Conservation (phyloP, 305 asterid genomes). For the Solanum hybrid region DNA sequence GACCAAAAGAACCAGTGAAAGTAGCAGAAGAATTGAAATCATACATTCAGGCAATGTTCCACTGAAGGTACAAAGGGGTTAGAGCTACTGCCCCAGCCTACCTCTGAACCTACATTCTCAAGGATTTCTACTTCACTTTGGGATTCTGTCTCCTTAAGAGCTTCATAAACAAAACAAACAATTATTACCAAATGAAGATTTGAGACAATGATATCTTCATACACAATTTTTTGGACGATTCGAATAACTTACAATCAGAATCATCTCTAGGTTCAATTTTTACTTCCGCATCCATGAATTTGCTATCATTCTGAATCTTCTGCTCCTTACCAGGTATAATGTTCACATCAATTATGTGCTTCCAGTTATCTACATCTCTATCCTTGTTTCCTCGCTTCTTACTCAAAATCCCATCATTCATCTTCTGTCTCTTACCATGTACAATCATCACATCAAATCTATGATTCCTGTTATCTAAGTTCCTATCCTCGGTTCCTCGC, state of each 20-base stretch:
- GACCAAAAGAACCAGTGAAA: not conserved
- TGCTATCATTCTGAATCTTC: not conserved
- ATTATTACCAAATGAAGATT: not conserved
- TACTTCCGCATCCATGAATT: not conserved
- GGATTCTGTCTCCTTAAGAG: not conserved
- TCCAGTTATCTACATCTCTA: no score
- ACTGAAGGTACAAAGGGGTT: slow-evolving; percentile 12
- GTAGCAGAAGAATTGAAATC: not conserved
- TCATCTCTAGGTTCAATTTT: not conserved
- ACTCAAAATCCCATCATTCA: no score
- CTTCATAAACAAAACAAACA: not conserved
- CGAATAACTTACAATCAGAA: not conserved
- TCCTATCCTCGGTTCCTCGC: not conserved
- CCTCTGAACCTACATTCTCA: not conserved
- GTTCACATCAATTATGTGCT: no score
- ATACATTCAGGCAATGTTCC: slow-evolving; percentile 7
- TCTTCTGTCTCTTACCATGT: no score
- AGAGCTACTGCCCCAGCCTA: not conserved
- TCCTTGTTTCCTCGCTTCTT: no score
- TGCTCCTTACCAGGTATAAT: no score
- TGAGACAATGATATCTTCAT: not conserved
- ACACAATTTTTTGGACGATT: not conserved
- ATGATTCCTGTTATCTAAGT: not conserved
- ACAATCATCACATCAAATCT: not conserved
- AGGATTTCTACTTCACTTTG: slow-evolving; percentile 17